Evolutionary conservation across 2,329 filamentous ascomycete species (phyloP).

Genomic region (Gliomastix tumulicola): DNA sequence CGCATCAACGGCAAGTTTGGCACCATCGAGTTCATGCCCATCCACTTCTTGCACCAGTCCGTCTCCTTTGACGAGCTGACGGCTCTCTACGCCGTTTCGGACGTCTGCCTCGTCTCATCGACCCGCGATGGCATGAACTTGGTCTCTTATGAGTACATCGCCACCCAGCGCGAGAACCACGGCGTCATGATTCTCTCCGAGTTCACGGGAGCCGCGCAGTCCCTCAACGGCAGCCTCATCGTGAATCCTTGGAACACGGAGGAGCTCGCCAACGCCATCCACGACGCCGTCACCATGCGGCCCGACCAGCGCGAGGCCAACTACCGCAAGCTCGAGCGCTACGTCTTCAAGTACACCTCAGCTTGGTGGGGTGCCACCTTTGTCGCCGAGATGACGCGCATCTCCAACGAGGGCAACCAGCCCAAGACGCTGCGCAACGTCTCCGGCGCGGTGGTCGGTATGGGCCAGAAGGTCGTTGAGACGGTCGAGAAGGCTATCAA

Average conservation of each 20-base stretch:
- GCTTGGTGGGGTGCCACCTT: slow-evolving; percentile 96
- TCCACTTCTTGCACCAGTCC: slow-evolving; percentile 96
- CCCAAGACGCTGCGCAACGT: slow-evolving; percentile 33
- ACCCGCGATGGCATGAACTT: slow-evolving; percentile 99
- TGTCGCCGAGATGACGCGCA: slow-evolving; percentile 69
- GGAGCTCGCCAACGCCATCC: slow-evolving; percentile 85
- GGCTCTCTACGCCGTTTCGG: slow-evolving; percentile 85
- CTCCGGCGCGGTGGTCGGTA: slow-evolving; percentile 23
- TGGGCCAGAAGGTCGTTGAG: slow-evolving; percentile 16
- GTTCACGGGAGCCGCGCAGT: slow-evolving; percentile 93
- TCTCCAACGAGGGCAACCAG: slow-evolving; percentile 29
- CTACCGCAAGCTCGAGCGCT: slow-evolving; percentile 86
- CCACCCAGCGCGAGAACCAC: slow-evolving; percentile 82
- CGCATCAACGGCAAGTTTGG: slow-evolving; percentile 96
- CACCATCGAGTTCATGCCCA: slow-evolving; percentile 97
- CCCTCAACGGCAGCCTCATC: slow-evolving; percentile 84
- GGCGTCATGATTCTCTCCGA: slow-evolving; percentile 94
- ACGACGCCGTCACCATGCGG: slow-evolving; percentile 95
- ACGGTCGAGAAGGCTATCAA: slow-evolving; percentile 9
- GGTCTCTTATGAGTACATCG: slow-evolving; percentile 97
- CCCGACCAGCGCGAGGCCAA: slow-evolving; percentile 81
- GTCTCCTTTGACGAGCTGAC: slow-evolving; percentile 93
- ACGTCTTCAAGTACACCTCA: slow-evolving; percentile 96
- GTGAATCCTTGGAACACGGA: slow-evolving; percentile 99
- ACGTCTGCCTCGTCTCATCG: slow-evolving; percentile 86